These are phyloP conservation scores for Phytophthora litchii DNA, from an alignment of 352 stramenopile genomes.

Conservation along the genomic window DNA sequence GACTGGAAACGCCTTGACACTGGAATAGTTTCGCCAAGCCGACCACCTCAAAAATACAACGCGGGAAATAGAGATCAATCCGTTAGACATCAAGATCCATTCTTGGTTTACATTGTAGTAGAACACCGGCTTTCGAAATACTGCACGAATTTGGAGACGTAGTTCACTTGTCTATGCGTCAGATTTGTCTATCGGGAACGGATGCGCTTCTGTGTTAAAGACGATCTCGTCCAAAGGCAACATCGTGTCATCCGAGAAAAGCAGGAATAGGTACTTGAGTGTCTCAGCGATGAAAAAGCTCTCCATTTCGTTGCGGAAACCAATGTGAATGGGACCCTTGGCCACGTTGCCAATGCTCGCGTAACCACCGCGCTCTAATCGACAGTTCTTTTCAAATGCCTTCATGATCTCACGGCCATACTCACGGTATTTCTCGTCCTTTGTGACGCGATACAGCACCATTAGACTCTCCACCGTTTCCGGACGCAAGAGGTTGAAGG, in stretches of 20 bases:
- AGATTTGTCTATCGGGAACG: constrained; percentile 60
- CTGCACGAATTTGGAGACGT: constrained; percentile 18
- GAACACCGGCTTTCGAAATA: constrained; percentile 17
- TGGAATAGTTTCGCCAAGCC: constrained; percentile 13
- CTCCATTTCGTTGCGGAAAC: constrained; percentile 84
- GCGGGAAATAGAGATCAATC: constrained; percentile 18
- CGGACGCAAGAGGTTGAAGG: constrained; percentile 87
- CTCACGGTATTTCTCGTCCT: constrained; percentile 85
- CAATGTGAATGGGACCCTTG: constrained; percentile 40
- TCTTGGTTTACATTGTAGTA: constrained; percentile 14
- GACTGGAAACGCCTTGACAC: constrained; percentile 8
- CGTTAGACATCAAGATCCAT: constrained; percentile 21
- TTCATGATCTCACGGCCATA: constrained; percentile 89
- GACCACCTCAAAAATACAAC: constrained; percentile 20
- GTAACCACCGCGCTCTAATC: constrained; percentile 67
- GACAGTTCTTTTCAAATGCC: constrained; percentile 83
- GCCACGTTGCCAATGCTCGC: constrained; percentile 66
- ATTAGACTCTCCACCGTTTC: constrained; percentile 94
- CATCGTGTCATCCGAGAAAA: constrained; percentile 88
- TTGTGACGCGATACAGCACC: constrained; percentile 91
- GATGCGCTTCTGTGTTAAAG: constrained; percentile 91
- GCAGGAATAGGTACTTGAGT: constrained; percentile 94
- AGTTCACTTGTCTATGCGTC: constrained; percentile 25
- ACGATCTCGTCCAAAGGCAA: constrained; percentile 85
- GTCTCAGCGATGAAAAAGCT: constrained; percentile 94